These are phyloP conservation scores for Zygotorulaspora mrakii DNA, from an alignment of 1,139 yeast genomes.

Conservation along the genomic window DNA sequence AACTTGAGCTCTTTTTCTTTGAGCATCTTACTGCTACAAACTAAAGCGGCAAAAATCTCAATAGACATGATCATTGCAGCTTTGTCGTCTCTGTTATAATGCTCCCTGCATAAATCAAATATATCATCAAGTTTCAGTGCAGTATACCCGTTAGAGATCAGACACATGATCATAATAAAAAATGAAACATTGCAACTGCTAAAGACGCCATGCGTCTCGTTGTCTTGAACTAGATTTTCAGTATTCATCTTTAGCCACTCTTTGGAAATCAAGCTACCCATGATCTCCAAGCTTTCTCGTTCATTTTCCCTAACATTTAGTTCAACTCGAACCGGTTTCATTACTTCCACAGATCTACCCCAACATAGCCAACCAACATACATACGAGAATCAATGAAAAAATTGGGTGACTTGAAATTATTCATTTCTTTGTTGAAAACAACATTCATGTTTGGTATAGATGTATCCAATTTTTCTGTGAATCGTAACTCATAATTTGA, in stretches of 20 bases:
- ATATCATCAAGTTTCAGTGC: slow-evolving; percentile 43
- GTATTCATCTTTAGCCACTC: slow-evolving; percentile 59
- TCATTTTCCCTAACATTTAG: slow-evolving; percentile 44
- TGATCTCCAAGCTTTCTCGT: slow-evolving; percentile 39
- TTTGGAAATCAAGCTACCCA: slow-evolving; percentile 48
- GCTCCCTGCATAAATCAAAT: slow-evolving; percentile 45
- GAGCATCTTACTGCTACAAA: slow-evolving; percentile 47
- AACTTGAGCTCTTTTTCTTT: slow-evolving; percentile 31
- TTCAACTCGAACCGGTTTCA: slow-evolving; percentile 28
- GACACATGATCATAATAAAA: slow-evolving; percentile 44
- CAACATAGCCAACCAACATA: slow-evolving; percentile 76
- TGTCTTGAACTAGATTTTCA: slow-evolving; percentile 57
- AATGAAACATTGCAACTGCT: slow-evolving; percentile 60
- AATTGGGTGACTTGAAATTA: slow-evolving; percentile 48
- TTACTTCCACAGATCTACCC: slow-evolving; percentile 56
- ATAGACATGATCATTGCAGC: slow-evolving; percentile 60
- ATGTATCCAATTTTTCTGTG: slow-evolving; percentile 44
- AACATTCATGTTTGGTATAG: slow-evolving; percentile 39
- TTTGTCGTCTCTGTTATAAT: slow-evolving; percentile 58
- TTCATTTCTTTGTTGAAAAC: slow-evolving; percentile 52
- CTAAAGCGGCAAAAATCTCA: slow-evolving; percentile 57
- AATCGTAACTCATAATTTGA: slow-evolving; percentile 43
- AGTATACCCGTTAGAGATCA: slow-evolving; percentile 46
- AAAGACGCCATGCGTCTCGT: slow-evolving; percentile 58
- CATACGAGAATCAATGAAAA: slow-evolving; percentile 54